Conservation (phyloP, 2,329 filamentous ascomycete genomes). For the Mollisiaceae sp. region DNA sequence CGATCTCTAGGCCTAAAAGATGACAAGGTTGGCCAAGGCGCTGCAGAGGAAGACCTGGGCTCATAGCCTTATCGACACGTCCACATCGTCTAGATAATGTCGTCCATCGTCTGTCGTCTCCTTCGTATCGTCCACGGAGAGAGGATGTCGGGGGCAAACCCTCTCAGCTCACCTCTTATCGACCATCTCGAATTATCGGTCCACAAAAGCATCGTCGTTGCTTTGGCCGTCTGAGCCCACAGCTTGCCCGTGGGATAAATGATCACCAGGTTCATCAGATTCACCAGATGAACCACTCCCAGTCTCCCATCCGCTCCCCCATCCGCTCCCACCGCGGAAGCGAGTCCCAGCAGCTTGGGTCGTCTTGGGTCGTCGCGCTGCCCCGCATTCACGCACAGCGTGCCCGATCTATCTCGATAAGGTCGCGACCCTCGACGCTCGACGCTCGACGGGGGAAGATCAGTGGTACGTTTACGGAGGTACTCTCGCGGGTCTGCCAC, state of each 20-base stretch:
- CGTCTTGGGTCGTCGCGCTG: neutral
- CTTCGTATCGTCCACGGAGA: neutral
- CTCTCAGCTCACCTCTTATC: slow-evolving; percentile 1
- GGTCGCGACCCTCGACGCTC: too few species aligned
- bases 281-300: neutral
- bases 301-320: neutral
- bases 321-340: neutral
- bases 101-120: slow-evolving; percentile 1
- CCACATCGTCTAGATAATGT: neutral
- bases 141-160: neutral
- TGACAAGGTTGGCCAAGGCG: too few species aligned
- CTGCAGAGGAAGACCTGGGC: too few species aligned
- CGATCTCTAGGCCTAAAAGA: too few species aligned
- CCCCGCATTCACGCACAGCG: neutral
- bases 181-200: neutral
- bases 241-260: neutral
- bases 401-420: neutral
- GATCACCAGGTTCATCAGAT: neutral
- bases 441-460: neutral
- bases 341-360: slow-evolving; percentile 2
- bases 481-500: too few species aligned
- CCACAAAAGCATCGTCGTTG: neutral
- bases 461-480: neutral
- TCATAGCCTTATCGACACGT: too few species aligned
- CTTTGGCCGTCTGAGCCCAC: neutral